phyloP scores from a whole-genome alignment of 1,139 yeast species.

The Zygosaccharomyces pseudobailii region DNA sequence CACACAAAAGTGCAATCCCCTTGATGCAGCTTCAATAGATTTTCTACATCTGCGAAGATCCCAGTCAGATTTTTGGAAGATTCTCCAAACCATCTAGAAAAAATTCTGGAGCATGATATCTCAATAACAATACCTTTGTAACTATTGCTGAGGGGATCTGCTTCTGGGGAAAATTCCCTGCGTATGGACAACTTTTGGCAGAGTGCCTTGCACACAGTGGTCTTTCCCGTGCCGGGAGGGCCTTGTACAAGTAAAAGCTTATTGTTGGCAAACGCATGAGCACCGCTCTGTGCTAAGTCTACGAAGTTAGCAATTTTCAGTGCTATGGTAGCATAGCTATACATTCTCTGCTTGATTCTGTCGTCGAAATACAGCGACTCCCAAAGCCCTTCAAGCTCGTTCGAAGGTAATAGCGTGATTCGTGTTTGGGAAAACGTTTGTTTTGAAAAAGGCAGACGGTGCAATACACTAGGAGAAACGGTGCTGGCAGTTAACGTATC shows the following conservation, averaged over 20 bases:
- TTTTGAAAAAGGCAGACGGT: slow-evolving; percentile 18
- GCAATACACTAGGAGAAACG: not conserved
- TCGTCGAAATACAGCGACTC: slow-evolving; percentile 30
- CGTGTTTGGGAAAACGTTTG: slow-evolving; percentile 19
- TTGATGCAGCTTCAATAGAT: slow-evolving; percentile 16
- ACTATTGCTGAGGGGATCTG: slow-evolving; percentile 12
- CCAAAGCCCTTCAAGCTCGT: slow-evolving; percentile 32
- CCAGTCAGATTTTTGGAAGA: slow-evolving; percentile 37
- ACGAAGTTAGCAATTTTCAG: slow-evolving; percentile 20
- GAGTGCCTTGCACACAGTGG: slow-evolving; percentile 43
- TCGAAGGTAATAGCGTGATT: slow-evolving; percentile 28
- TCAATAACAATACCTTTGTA: slow-evolving; percentile 33
- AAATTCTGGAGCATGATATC: slow-evolving; percentile 37
- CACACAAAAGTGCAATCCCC: slow-evolving; percentile 26
- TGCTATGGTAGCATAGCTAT: slow-evolving; percentile 31
- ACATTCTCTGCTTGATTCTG: slow-evolving; percentile 28
- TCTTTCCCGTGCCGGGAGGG: slow-evolving; percentile 52
- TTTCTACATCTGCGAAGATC: slow-evolving; percentile 34
- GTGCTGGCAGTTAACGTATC: slow-evolving; percentile 2
- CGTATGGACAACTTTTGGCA: slow-evolving; percentile 36
- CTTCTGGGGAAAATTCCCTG: slow-evolving; percentile 8
- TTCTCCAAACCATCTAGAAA: slow-evolving; percentile 42
- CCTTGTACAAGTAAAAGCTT: slow-evolving; percentile 39
- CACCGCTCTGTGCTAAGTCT: not conserved
- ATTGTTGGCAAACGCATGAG: slow-evolving; percentile 20